These are phyloP conservation scores for Penicillium psychrofluorescens DNA, from an alignment of 495 filamentous ascomycete species.

Conservation along the genomic window DNA sequence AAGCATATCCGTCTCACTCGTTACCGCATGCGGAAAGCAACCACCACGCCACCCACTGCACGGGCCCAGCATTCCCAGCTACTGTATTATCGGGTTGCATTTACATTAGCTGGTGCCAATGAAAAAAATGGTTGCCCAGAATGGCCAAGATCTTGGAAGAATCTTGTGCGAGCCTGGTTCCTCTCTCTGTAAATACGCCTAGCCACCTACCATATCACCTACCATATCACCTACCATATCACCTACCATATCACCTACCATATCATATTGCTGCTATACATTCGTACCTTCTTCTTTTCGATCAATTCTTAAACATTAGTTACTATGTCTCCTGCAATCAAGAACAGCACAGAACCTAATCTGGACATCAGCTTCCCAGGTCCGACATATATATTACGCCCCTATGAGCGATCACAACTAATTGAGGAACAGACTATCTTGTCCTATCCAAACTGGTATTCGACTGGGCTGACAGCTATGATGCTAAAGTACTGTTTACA, in stretches of 20 bases:
- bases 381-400: not conserved
- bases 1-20: not conserved
- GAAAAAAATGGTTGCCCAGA: too few relatives aligned
- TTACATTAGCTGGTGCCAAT: not conserved
- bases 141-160: too few relatives aligned
- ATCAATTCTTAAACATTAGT: not conserved
- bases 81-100: slow-evolving; percentile 8
- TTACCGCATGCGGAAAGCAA: slow-evolving; percentile 17
- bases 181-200: too few relatives aligned
- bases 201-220: too few relatives aligned
- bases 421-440: slow-evolving; percentile 13
- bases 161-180: too few relatives aligned
- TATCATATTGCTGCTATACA: too few relatives aligned
- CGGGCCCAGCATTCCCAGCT: slow-evolving; percentile 3
- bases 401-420: not conserved
- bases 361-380: slow-evolving; percentile 23
- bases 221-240: too few relatives aligned
- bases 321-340: slow-evolving; percentile 19
- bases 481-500: slow-evolving; percentile 43
- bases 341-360: slow-evolving; percentile 15
- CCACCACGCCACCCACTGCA: not conserved
- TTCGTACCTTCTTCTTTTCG: too few relatives aligned
- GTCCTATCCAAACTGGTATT: slow-evolving; percentile 33
- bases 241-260: too few relatives aligned
- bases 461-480: slow-evolving; percentile 81